phyloP scores from a whole-genome alignment of 352 stramenopile genomes.

The Pythium oligandrum region DNA sequence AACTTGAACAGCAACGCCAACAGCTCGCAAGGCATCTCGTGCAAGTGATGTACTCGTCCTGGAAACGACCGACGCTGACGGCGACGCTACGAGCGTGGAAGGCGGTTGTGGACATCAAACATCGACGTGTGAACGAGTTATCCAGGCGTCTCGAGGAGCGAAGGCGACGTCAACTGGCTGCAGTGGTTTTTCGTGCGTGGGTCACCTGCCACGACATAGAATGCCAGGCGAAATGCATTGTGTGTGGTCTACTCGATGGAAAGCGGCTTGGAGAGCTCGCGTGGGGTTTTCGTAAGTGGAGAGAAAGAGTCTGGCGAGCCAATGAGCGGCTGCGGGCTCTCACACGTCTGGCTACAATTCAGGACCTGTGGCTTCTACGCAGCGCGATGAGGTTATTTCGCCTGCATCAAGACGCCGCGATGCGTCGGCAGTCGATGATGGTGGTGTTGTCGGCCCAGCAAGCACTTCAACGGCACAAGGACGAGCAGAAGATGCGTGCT shows the following conservation, averaged over 20 bases:
- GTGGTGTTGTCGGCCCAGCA: slow-evolving; percentile 25
- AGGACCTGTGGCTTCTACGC: no score
- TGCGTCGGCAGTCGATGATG: slow-evolving; percentile 33
- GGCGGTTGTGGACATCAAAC: neutral
- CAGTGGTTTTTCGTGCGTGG: no score
- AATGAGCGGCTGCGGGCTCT: no score
- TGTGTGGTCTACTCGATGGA: no score
- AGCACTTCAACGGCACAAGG: slow-evolving; percentile 25
- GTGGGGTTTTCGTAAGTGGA: slow-evolving; percentile 3
- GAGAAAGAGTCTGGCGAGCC: neutral
- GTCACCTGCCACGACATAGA: no score
- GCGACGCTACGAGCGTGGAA: slow-evolving; percentile 5
- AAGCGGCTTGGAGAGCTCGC: no score
- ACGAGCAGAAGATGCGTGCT: slow-evolving; percentile 19
- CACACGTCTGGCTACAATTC: no score
- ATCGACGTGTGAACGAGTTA: neutral
- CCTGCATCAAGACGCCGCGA: slow-evolving; percentile 12
- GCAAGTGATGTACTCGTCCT: slow-evolving; percentile 4
- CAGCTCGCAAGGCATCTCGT: slow-evolving; percentile 7
- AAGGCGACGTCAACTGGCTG: no score
- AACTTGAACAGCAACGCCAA: slow-evolving; percentile 8
- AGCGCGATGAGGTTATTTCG: neutral
- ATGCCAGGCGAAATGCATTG: no score
- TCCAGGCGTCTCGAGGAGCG: no score
- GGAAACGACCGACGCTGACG: slow-evolving; percentile 4